Evolutionary conservation across 2,329 filamentous ascomycete genomes (phyloP).

Genomic region (Thielaviopsis euricoi): DNA sequence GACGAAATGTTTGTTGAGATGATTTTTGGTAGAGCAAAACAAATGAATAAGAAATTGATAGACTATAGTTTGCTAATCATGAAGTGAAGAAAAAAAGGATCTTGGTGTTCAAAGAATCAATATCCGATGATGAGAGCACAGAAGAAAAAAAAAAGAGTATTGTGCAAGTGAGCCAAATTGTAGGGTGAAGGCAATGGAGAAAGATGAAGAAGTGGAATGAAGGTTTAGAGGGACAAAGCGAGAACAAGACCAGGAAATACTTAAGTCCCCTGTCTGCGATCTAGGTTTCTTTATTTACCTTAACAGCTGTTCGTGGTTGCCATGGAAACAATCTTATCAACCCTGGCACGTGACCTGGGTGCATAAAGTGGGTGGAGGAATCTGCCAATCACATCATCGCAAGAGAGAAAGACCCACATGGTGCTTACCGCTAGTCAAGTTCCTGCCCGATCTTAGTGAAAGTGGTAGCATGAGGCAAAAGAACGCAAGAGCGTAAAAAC

Average conservation of each 20-base stretch:
- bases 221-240: conserved; percentile 12
- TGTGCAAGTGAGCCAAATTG: conserved; percentile 11
- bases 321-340: conserved; percentile 9
- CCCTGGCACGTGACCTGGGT: not conserved
- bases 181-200: not conserved
- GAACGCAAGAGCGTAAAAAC: not conserved
- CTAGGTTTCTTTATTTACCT: conserved; percentile 29
- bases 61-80: conserved; percentile 8
- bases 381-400: not conserved
- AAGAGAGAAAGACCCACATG: not conserved
- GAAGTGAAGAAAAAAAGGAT: conserved; percentile 15
- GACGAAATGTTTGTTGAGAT: not conserved
- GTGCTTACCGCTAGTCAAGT: not conserved
- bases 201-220: not conserved
- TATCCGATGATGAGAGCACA: no score
- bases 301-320: conserved; percentile 18
- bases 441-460: not conserved
- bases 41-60: conserved; percentile 1
- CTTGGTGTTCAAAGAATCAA: conserved; percentile 14
- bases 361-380: no score
- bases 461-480: not conserved
- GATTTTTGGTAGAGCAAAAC: not conserved
- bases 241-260: conserved; percentile 13
- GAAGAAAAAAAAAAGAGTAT: conserved; percentile 13
- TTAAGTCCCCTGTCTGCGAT: conserved; percentile 9